Evolutionary conservation across 1,284 basidiomycete genomes (phyloP), one percentile per base, ranked within the genome.

Genomic region (Ganoderma lucidum): DNA sequence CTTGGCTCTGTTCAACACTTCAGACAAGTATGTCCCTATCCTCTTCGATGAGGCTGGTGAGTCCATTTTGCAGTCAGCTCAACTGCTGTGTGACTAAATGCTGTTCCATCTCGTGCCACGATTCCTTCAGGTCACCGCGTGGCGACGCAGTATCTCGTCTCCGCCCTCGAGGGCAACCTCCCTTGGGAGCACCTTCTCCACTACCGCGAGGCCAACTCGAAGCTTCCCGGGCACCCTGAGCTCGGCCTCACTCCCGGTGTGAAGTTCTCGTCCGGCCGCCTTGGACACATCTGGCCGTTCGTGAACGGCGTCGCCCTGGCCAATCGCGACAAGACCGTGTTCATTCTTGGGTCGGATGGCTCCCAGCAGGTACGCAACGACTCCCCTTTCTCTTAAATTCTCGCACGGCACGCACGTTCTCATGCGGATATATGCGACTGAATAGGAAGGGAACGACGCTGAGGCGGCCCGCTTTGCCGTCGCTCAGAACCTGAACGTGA

Each of bases 401-500:
- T 66, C 68, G 35, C 35, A 35, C 35, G 3, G 62, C 68, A 55
- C 68, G 64, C 66, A n/a, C 15, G 32, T 73, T 60, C 66, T 65
- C 66, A 68, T 35, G 30, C 42, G 51, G 32, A 3, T 3, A 28
- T 39, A 6, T 28, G 6, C 39, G 56, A 41, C 37, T 41, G 53
- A 37, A 78, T 93, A 96, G 80, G 94, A 96, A 80, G 94, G 94
- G 39, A 92, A 96, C 77, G 93, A 96, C 74, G 94, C 94, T 3
- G 94, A 96, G 79, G 94, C 94, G 41, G 94, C 94, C 15, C 86
- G 94, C 51, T 85, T 96, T 48, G 94, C 94, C 23, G 94, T 95
- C 51, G 93, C 94, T 3, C 90, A 95, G 77, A 81, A 84, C 63
- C 82, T 96, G 70, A 94, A 95, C 78, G 87, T 96, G 79, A 96